Evolutionary conservation across 2,329 filamentous ascomycete species (phyloP), one percentile per base, ranked within the genome.

Genomic region (Harringtonia lauricola): DNA sequence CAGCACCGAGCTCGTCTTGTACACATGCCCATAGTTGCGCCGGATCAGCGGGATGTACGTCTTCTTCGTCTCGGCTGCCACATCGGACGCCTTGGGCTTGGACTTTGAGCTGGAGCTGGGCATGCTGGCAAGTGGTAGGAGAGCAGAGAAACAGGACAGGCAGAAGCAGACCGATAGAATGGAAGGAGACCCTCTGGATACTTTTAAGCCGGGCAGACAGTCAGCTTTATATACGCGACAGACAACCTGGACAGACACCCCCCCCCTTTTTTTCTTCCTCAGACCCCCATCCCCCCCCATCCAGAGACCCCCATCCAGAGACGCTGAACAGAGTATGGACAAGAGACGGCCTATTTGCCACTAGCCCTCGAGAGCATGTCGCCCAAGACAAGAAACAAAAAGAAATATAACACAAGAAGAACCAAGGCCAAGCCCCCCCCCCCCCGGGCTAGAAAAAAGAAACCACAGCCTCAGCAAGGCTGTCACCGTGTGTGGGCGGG

Each of bases 11-110:
- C 67, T 71, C 5, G 70, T 70, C 15, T 69, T 70, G 68, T 66
- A 83, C 54, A 62, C 60, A 45, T 67, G 64, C 46, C 63, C 67
- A 61, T 72, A 78, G 55, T 74, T 66, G 30, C 68, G 65, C 54
- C 68, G 72, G 53, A 86, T 76, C 49, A 73, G 65, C 15, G 82
- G 81, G 50, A 86, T 80, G 56, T 80, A 83, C 46, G 72, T 71
- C 53, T 70, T 73, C 61, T 85, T 85, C n/a, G 81, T 82, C 57
- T 86, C 81, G 22, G 77, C 74, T 43, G 83, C 83, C 43, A 87
- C 76, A 51, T 86, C 81, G 34, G 80, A 76, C 13, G 78, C 74
- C 60, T 79, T 81, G 37, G 71, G 71, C 60, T 72, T 79, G 39
- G 70, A 67, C 43, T 52, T 55, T 36, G 51, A 51, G 47, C 50